Evolutionary conservation across 495 filamentous ascomycete genomes (phyloP).

Genomic region (Copromyces sp.): DNA sequence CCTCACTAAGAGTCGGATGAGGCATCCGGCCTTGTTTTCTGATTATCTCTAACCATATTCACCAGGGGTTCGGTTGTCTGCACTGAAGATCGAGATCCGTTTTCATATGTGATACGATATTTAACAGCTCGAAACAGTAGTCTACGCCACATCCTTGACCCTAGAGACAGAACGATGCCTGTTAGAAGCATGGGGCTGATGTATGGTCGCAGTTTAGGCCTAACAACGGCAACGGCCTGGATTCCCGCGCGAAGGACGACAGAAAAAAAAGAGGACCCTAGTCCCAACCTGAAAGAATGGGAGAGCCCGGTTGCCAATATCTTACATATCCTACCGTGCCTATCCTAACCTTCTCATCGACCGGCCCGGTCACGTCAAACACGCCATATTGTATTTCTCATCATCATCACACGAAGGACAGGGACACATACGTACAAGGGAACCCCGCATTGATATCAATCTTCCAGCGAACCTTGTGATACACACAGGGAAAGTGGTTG

Average conservation of each 20-base stretch:
- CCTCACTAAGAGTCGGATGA: not conserved
- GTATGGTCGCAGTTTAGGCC: not conserved
- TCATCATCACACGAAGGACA: not conserved
- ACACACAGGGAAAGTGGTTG: not conserved
- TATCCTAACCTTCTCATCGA: not conserved
- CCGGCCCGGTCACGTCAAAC: not conserved
- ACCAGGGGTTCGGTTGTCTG: not conserved
- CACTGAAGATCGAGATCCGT: not conserved
- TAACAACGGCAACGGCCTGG: not conserved
- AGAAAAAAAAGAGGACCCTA: not conserved
- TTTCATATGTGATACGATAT: not conserved
- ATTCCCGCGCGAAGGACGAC: not conserved
- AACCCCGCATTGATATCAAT: not conserved
- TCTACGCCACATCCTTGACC: not conserved
- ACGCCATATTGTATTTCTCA: not conserved
- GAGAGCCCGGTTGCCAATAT: too few relatives aligned
- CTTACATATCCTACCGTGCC: too few relatives aligned
- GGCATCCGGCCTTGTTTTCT: not conserved
- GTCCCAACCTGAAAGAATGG: not conserved
- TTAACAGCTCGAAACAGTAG: not conserved
- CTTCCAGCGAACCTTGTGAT: not conserved
- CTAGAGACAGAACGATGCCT: not conserved
- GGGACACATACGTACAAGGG: not conserved
- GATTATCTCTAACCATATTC: not conserved
- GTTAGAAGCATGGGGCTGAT: not conserved